phyloP scores from a whole-genome alignment of 192 early-diverging fungal species.

The Umbelopsis sp. region DNA sequence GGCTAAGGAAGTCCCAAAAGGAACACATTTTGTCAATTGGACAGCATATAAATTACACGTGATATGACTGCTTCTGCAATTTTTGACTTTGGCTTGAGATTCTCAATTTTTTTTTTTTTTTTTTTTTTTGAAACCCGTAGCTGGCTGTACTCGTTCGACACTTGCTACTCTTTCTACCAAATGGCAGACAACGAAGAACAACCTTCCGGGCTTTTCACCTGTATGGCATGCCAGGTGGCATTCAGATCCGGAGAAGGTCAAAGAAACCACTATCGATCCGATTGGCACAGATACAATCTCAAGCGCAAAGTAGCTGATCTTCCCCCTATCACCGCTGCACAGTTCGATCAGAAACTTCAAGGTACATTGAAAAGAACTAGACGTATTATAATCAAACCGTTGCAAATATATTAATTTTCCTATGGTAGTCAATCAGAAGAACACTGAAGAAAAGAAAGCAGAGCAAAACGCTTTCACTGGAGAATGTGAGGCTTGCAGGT shows the following conservation, averaged over 20 bases:
- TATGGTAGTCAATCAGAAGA: neutral
- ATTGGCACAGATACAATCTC: conserved; percentile 99
- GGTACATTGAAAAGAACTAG: conserved; percentile 24
- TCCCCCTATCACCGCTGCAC: conserved; percentile 80
- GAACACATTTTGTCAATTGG: too few species aligned
- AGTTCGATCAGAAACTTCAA: conserved; percentile 76
- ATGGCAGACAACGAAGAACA: conserved; percentile 26
- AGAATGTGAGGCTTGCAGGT: conserved; percentile 55
- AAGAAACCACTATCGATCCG: conserved; percentile 89
- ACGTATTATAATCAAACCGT: neutral
- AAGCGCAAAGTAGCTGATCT: conserved; percentile 95
- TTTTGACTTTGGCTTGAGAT: neutral
- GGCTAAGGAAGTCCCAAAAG: too few species aligned
- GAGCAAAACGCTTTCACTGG: conserved; percentile 43
- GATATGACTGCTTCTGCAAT: conserved; percentile 2
- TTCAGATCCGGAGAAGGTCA: conserved; percentile 89
- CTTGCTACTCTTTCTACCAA: neutral
- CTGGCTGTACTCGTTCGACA: neutral
- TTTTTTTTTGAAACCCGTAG: neutral
- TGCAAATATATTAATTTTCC: neutral
- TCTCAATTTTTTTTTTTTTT: neutral
- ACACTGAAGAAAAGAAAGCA: conserved; percentile 57
- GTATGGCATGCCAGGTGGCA: conserved; percentile 90
- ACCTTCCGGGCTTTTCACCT: conserved; percentile 69
- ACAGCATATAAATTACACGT: too few species aligned